Conservation (phyloP, 129 eudicot species). For the Flaveria sonorensis region DNA sequence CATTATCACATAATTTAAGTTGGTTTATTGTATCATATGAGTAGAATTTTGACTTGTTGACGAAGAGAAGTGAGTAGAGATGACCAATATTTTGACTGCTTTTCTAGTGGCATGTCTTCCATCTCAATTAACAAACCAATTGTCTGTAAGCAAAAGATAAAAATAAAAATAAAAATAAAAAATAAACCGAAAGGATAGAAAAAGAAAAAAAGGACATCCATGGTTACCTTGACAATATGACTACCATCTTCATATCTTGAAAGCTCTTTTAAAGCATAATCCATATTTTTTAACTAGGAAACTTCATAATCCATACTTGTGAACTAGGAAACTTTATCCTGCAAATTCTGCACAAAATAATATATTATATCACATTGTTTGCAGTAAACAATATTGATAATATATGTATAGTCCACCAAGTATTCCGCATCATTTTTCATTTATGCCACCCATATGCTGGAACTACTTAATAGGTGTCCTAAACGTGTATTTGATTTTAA, state of each 20-base stretch:
- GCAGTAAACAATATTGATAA: not conserved
- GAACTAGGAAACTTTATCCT: conserved; percentile 72
- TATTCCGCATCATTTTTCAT: not conserved
- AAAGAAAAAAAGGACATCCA: not conserved
- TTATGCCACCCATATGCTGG: not conserved
- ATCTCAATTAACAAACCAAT: conserved; percentile 93
- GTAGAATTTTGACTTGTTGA: no score
- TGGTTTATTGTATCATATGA: no score
- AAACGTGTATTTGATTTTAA: not conserved
- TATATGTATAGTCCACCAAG: not conserved
- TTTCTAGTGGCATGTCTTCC: conserved; percentile 91
- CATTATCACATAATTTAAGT: no score
- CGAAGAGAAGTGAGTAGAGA: conserved; percentile 74
- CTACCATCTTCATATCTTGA: conserved; percentile 90
- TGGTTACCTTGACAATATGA: conserved; percentile 80
- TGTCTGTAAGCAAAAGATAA: conserved; percentile 41
- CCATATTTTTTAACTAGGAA: conserved; percentile 67
- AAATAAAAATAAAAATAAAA: no score
- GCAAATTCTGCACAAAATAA: conserved; percentile 52
- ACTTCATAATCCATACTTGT: conserved; percentile 61
- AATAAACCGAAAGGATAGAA: not conserved
- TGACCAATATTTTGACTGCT: conserved; percentile 75
- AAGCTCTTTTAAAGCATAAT: conserved; percentile 53
- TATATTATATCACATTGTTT: not conserved
- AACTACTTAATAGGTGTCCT: not conserved